Evolutionary conservation across 495 filamentous ascomycete genomes (phyloP).

Genomic region (Hypoxylon perforatum): DNA sequence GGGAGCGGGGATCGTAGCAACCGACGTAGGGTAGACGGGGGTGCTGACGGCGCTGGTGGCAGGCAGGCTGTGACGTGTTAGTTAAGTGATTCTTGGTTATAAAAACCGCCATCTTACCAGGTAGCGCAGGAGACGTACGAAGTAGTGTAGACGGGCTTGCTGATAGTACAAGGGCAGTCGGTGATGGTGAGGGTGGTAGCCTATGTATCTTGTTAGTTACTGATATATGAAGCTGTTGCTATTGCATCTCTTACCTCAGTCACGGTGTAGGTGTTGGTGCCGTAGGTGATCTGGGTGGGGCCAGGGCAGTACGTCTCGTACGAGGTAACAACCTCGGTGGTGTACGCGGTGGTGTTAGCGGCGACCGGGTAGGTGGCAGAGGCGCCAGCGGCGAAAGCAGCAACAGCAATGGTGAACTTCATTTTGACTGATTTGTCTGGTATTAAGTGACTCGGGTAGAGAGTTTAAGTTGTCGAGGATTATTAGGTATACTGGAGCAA

Average conservation of each 20-base stretch:
- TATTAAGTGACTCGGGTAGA: constrained; percentile 56
- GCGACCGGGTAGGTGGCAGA: constrained; percentile 65
- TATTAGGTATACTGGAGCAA: constrained; percentile 38
- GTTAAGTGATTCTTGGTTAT: constrained; percentile 27
- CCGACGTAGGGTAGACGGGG: constrained; percentile 38
- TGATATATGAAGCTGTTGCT: neutral
- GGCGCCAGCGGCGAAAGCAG: constrained; percentile 71
- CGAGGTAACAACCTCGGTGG: constrained; percentile 81
- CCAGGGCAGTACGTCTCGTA: constrained; percentile 89
- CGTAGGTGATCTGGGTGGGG: constrained; percentile 76
- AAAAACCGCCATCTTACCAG: constrained; percentile 62
- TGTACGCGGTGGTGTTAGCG: constrained; percentile 62
- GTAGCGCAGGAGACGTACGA: constrained; percentile 72
- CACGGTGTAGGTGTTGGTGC: constrained; percentile 80
- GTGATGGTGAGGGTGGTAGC: constrained; percentile 84
- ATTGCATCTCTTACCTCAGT: constrained; percentile 62
- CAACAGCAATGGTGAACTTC: constrained; percentile 77
- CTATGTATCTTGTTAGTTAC: constrained; percentile 48
- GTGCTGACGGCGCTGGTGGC: constrained; percentile 41
- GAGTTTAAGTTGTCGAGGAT: constrained; percentile 45
- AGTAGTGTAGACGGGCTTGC: constrained; percentile 72
- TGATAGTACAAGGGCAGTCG: constrained; percentile 81
- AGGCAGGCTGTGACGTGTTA: constrained; percentile 40
- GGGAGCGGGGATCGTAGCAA: constrained; percentile 30
- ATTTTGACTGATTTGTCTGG: constrained; percentile 74